These are phyloP conservation scores for Camillea tinctor DNA, from an alignment of 2,329 filamentous ascomycete genomes.

Conservation along the genomic window DNA sequence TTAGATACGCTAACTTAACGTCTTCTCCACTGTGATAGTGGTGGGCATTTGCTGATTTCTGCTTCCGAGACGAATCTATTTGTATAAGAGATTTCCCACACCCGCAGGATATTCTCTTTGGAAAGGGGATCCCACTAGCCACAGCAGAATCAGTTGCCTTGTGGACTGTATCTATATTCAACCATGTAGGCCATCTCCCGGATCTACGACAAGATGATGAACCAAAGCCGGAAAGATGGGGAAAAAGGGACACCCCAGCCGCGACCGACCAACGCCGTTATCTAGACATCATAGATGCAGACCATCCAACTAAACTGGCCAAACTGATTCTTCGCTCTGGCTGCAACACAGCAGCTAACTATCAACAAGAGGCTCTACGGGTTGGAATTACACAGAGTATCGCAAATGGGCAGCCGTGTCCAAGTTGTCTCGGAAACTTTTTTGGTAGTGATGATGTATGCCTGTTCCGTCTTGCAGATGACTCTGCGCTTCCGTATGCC, in stretches of 20 bases:
- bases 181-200: not conserved
- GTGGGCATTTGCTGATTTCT: not conserved
- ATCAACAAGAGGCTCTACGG: not conserved
- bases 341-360: not conserved
- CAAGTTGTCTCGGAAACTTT: not conserved
- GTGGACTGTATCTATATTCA: not conserved
- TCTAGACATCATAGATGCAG: not conserved
- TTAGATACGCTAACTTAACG: not conserved
- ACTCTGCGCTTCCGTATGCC: not conserved
- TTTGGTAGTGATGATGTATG: not conserved
- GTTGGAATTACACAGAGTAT: not conserved
- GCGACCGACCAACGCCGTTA: not conserved
- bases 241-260: not conserved
- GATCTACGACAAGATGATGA: not conserved
- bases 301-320: not conserved
- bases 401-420: not conserved
- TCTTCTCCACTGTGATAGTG: not conserved
- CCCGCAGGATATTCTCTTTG: not conserved
- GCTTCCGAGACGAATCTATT: not conserved
- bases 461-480: not conserved
- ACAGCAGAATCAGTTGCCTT: not conserved
- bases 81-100: not conserved
- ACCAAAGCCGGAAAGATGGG: not conserved
- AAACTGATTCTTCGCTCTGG: not conserved
- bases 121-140: not conserved